phyloP scores from a whole-genome alignment of 345 rosid species.

The Conringia planisiliqua region DNA sequence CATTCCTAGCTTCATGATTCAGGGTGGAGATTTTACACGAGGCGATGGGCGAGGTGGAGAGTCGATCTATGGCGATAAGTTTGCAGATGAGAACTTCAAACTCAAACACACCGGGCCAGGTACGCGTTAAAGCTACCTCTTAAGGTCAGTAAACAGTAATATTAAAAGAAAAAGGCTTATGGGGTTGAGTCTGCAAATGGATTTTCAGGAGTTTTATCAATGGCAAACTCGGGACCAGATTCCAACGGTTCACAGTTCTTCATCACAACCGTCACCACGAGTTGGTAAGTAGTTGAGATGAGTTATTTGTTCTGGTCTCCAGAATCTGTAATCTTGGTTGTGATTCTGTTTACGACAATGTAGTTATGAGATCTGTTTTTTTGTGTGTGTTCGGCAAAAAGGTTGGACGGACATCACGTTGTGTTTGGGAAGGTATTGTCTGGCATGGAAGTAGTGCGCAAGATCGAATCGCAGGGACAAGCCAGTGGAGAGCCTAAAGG shows the following conservation, averaged over 20 bases:
- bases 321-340: background rate
- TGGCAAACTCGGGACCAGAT: conserved; percentile 89
- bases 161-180: background rate
- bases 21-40: conserved; percentile 93
- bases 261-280: conserved; percentile 74
- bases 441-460: conserved; percentile 80
- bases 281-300: conserved; percentile 50
- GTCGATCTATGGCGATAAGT: conserved; percentile 80
- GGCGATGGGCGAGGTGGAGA: conserved; percentile 97
- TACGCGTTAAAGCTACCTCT: conserved; percentile 16
- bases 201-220: conserved; percentile 61
- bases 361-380: background rate
- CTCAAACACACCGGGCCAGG: conserved; percentile 87
- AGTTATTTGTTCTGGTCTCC: background rate
- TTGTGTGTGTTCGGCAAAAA: conserved; percentile 21
- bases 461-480: conserved; percentile 83
- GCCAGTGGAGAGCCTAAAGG: conserved; percentile 64
- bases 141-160: background rate
- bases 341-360: background rate
- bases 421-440: conserved; percentile 89
- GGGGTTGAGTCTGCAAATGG: background rate
- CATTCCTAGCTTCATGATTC: conserved; percentile 92
- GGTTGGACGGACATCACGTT: conserved; percentile 92
- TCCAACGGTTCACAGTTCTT: conserved; percentile 93
- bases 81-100: conserved; percentile 89